Evolutionary conservation across 306 rosid genomes (phyloP), one percentile per base, ranked within the genome.

Genomic region (Corylus heterophylla): DNA sequence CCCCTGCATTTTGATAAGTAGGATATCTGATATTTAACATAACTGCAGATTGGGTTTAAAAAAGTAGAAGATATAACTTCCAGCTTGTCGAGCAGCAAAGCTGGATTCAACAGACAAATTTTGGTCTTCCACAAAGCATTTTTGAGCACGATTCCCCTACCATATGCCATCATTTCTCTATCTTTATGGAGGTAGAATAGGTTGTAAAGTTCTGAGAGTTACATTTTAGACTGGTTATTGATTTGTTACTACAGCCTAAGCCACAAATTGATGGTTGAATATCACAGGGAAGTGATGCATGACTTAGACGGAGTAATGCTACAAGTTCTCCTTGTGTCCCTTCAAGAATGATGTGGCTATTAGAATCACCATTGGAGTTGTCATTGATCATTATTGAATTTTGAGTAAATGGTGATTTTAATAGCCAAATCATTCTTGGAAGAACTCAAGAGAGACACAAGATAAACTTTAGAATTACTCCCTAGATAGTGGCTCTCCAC

Each of bases 61-160:
- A 86, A 82, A 10, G 96, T 92, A 25, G 92, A 88, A 85, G 90
- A 86, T 72, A 54, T 92, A 70, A 88, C 89, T 79, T 71, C 91
- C 50, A 84, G 86, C 54, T 79, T 90, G 85, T 74, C 88, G 2
- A 84, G 84, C 74, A 80, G 87, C 88, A 94, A 83, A 76, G 66
- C 87, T n/a, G 98, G 98, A 83, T 94, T 94, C 89, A 84, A 94
- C 75, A 86, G 98, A 68, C 96, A 97, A 16, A 92, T 94, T 83
- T 76, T 92, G 82, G 92, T 89, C 79, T 94, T 92, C 81, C 83
- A 78, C 45, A 94, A 92, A 27, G 67, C 78, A 73, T 69, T 48
- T 48, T 58, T 54, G 45, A 22, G 75, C 25, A 22, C 25, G 25
- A 22, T 22, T 0, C 25, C 25, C 25, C 25, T 22, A 22, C 0